Evolutionary conservation across 176 grass and related monocot species (phyloP).

Genomic region (Carex kokanica): DNA sequence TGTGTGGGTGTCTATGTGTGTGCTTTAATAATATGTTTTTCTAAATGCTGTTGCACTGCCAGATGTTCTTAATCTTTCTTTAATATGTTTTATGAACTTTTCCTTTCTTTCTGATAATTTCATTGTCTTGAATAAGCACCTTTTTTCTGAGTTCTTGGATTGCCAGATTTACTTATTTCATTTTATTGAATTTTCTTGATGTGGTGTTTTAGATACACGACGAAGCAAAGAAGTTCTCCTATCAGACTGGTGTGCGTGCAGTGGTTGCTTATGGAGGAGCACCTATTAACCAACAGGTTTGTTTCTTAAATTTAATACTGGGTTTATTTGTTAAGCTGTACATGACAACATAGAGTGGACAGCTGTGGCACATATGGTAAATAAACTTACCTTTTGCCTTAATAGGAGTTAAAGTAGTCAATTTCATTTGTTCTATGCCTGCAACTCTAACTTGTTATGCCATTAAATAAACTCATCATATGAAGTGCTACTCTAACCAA

Average conservation of each 20-base stretch:
- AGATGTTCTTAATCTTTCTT: neutral
- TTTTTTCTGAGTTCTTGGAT: neutral
- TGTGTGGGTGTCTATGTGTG: neutral
- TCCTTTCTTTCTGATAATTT: neutral
- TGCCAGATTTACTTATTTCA: constrained; percentile 6
- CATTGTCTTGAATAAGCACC: neutral
- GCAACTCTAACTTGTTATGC: neutral
- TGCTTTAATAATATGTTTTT: neutral
- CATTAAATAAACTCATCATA: neutral
- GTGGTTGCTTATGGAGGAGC: constrained; percentile 94
- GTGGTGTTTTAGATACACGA: constrained; percentile 65
- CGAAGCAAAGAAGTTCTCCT: constrained; percentile 86
- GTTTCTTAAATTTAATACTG: neutral
- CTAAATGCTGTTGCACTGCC: neutral
- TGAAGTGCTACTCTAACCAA: neutral
- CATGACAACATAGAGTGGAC: neutral
- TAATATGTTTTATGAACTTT: neutral
- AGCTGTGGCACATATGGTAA: neutral
- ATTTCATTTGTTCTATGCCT: constrained; percentile 4
- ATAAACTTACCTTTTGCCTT: neutral
- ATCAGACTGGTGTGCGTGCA: constrained; percentile 80
- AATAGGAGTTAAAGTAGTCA: neutral
- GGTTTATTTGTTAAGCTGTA: neutral
- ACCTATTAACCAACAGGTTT: constrained; percentile 88
- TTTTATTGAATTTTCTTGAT: constrained; percentile 22